Percentiles rank a stretch among this genome's conserved stretches.
These are phyloP conservation scores for Penicillium cosmopolitanum DNA, from an alignment of 495 filamentous ascomycete genomes.

Conservation along the genomic window DNA sequence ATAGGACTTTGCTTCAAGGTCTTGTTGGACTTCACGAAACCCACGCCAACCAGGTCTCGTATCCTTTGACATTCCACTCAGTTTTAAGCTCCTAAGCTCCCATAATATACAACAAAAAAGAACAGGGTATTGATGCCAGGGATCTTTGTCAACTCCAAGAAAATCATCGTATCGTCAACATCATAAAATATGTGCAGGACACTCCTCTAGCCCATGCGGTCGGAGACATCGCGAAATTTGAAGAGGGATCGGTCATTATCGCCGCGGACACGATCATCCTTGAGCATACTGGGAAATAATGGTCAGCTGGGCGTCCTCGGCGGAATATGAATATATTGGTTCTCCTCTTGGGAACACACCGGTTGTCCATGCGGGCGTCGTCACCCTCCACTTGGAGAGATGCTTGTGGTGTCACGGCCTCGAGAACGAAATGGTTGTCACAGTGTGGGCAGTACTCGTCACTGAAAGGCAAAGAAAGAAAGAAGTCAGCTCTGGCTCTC, in stretches of 20 bases:
- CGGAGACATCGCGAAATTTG: constrained; percentile 68
- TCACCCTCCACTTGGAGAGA: constrained; percentile 85
- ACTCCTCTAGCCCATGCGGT: constrained; percentile 67
- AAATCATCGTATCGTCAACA: constrained; percentile 37
- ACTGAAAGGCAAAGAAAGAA: constrained; percentile 40
- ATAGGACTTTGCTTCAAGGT: too few relatives aligned
- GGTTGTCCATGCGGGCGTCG: constrained; percentile 78
- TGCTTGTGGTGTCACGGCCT: constrained; percentile 80
- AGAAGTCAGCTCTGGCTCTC: constrained; percentile 4
- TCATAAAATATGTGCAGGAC: constrained; percentile 26
- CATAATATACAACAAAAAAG: constrained; percentile 25
- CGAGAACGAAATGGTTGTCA: constrained; percentile 96
- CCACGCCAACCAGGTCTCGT: too few relatives aligned
- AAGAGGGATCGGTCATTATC: constrained; percentile 69
- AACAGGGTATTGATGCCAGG: constrained; percentile 27
- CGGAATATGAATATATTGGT: not conserved
- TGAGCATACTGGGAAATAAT: constrained; percentile 71
- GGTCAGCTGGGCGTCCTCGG: not conserved
- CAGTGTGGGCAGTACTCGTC: constrained; percentile 99
- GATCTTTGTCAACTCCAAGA: constrained; percentile 10
- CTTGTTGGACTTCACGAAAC: too few relatives aligned
- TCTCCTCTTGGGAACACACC: constrained; percentile 37
- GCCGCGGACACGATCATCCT: constrained; percentile 79
- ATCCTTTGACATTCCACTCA: not conserved
- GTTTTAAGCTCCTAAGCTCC: not conserved